Evolutionary conservation across 2,329 filamentous ascomycete genomes (phyloP), one percentile per base, ranked within the genome.

Genomic region (Colletotrichum theobromicola): DNA sequence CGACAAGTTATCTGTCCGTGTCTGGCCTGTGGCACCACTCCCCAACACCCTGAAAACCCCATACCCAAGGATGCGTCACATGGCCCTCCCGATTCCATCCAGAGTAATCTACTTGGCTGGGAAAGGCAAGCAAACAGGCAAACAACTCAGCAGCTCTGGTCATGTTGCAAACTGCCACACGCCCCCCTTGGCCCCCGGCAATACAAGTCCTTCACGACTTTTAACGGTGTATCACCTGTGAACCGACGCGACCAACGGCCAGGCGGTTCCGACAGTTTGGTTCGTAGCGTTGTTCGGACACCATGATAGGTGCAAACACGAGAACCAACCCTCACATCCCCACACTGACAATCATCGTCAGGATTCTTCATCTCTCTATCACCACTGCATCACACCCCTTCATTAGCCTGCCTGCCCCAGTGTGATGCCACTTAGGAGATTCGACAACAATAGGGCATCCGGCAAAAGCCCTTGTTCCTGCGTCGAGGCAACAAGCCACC

Each of bases 311-410:
- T 24, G 34, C 28, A 53, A 30, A 55, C 42, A 62, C 50, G 53
- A 46, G 24, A 21, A n/a, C 26, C 26, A n/a, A 4, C 18, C 26
- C 42, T 42, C 30, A 30, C 16, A 26, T 42, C 67, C 13, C 35
- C 50, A 53, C 35, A 58, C 34, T n/a, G 50, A 24, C 21, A 24
- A 26, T 35, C 13, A 30, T 32, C 53, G 24, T 42, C 28, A 71
- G 18, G 21, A 73, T 71, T 71, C 61, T 71, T 74, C 71, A 71
- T 66, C 46, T 55, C 53, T 46, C 18, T 58, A 50, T 21, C 42
- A 50, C 42, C 42, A 13, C 42, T 5, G 42, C 67, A 74, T 64
- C 37, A 68, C 66, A 30, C 13, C 66, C 42, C 35, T 55, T 21
- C 55, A 32, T 53, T 32, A 65, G 30, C 34, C 9, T n/a, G 30